These are phyloP conservation scores for Botrytis deweyae DNA, from an alignment of 2,329 filamentous ascomycete species.

Conservation along the genomic window DNA sequence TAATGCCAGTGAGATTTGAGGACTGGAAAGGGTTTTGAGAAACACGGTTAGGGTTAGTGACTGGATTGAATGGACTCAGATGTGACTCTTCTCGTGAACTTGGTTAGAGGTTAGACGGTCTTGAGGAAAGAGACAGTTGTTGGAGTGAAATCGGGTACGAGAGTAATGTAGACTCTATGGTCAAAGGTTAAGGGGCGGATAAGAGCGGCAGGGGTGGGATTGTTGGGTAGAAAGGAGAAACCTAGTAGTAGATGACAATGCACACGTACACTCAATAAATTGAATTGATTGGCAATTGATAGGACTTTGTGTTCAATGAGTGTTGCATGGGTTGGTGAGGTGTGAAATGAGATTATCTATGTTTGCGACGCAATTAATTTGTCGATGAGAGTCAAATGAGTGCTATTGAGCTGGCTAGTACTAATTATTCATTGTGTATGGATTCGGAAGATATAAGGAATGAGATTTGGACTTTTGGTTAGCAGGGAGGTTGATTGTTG, in stretches of 20 bases:
- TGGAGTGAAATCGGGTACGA: neutral
- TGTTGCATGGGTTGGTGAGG: neutral
- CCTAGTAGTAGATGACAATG: neutral
- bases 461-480: neutral
- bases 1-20: neutral
- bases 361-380: neutral
- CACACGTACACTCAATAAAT: constrained; percentile 9
- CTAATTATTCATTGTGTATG: neutral
- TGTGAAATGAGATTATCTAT: neutral
- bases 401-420: neutral
- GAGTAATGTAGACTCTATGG: neutral
- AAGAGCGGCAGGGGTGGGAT: neutral
- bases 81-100: neutral
- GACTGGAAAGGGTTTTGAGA: neutral
- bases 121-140: neutral
- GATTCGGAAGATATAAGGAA: neutral
- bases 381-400: neutral
- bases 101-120: neutral
- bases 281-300: neutral
- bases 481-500: neutral
- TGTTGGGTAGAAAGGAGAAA: neutral
- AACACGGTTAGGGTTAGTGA: neutral
- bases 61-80: neutral
- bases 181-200: too few species aligned
- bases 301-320: neutral